Evolutionary conservation across 257 asterid species (phyloP).

Genomic region (Solanum etuberosum): DNA sequence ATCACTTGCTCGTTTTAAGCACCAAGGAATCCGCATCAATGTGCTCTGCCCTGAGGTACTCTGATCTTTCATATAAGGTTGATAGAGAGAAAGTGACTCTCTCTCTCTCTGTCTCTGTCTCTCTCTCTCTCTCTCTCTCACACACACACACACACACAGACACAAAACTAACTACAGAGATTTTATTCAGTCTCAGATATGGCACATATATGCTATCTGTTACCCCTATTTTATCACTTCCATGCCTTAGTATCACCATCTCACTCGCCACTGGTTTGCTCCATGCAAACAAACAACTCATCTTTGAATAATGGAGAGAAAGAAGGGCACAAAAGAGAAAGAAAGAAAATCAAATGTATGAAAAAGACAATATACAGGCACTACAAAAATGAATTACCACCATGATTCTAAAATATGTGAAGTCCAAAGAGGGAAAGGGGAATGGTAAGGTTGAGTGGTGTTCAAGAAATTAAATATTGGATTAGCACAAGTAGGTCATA

Average conservation of each 20-base stretch:
- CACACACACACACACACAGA: too few species aligned
- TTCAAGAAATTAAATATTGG: background rate
- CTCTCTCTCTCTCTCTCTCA: background rate
- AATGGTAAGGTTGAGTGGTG: background rate
- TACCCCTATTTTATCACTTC: background rate
- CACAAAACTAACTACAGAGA: background rate
- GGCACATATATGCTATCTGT: background rate
- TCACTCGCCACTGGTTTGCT: background rate
- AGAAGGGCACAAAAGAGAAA: background rate
- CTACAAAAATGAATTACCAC: background rate
- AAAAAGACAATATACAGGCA: background rate
- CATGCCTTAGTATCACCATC: background rate
- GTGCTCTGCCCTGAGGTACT: conserved; percentile 94
- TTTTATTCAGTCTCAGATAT: background rate
- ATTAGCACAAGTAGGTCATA: background rate
- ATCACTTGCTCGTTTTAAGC: conserved; percentile 70
- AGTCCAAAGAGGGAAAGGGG: background rate
- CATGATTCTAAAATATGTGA: background rate
- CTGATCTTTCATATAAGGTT: background rate
- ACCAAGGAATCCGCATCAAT: conserved; percentile 82
- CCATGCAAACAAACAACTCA: background rate
- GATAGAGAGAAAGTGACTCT: background rate
- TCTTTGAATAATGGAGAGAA: background rate
- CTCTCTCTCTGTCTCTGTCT: background rate
- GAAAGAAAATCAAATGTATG: background rate